Evolutionary conservation across 345 rosid genomes (phyloP).

Genomic region (Erucastrum elatum): DNA sequence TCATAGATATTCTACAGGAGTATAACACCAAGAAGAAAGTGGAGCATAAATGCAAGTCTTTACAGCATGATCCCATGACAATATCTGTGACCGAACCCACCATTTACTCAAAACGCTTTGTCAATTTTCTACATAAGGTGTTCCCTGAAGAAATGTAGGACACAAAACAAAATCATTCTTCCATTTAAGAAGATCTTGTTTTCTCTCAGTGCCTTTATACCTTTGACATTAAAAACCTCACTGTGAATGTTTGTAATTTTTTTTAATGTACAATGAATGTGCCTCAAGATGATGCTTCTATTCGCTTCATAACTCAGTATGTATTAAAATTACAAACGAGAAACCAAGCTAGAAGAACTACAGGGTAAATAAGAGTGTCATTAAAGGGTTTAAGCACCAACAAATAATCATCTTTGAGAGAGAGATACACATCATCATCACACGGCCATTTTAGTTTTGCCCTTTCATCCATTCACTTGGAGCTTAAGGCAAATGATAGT

Average conservation of each 20-base stretch:
- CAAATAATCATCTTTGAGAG: conserved; percentile 3
- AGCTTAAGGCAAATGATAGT: conserved; percentile 81
- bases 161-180: background rate
- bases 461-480: conserved; percentile 53
- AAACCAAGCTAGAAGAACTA: background rate
- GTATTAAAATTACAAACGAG: conserved; percentile 21
- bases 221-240: conserved; percentile 10
- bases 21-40: conserved; percentile 75
- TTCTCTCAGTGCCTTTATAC: conserved; percentile 12
- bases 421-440: conserved; percentile 5
- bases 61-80: conserved; percentile 56
- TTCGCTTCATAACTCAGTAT: background rate
- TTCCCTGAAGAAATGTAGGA: conserved; percentile 51
- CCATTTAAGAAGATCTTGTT: background rate
- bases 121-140: conserved; percentile 65
- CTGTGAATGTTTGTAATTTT: conserved; percentile 8
- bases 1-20: conserved; percentile 84
- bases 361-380: background rate
- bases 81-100: conserved; percentile 74
- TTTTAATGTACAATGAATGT: conserved; percentile 1
- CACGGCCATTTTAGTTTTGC: background rate
- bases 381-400: background rate
- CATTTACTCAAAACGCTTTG: conserved; percentile 68
- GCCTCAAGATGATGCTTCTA: background rate
- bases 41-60: conserved; percentile 72